phyloP scores from a whole-genome alignment of 305 asterid genomes.

The Fraxinus latifolia region DNA sequence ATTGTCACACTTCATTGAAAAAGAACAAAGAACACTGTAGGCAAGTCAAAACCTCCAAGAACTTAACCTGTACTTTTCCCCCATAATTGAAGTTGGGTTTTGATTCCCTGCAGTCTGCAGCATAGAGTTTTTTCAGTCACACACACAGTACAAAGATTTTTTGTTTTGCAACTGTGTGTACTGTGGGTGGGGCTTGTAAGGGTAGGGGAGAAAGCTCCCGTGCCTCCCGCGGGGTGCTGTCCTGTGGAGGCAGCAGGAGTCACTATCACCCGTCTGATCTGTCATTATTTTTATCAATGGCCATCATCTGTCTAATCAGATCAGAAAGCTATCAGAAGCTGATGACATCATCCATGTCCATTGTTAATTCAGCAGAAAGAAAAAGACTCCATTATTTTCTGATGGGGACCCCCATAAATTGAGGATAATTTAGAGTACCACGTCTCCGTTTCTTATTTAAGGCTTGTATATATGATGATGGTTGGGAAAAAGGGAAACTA shows the following conservation, averaged over 20 bases:
- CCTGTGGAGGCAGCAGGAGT: background rate
- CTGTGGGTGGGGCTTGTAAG: slow-evolving; percentile 6
- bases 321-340: background rate
- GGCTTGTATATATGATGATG: no score
- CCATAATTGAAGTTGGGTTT: background rate
- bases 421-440: background rate
- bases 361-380: background rate
- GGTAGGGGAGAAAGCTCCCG: slow-evolving; percentile 28
- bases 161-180: background rate
- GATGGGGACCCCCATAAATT: background rate
- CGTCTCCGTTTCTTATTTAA: background rate
- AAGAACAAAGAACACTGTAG: slow-evolving; percentile 4
- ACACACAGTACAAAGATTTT: background rate
- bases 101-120: background rate
- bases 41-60: slow-evolving; percentile 20
- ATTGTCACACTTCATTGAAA: background rate
- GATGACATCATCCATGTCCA: background rate
- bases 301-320: slow-evolving; percentile 20
- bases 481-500: no score
- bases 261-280: slow-evolving; percentile 30
- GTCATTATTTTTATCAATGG: background rate
- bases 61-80: background rate
- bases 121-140: background rate
- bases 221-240: slow-evolving; percentile 42
- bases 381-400: background rate